Evolutionary conservation across 2,329 filamentous ascomycete genomes (phyloP).

Genomic region (Zarea fungicola): DNA sequence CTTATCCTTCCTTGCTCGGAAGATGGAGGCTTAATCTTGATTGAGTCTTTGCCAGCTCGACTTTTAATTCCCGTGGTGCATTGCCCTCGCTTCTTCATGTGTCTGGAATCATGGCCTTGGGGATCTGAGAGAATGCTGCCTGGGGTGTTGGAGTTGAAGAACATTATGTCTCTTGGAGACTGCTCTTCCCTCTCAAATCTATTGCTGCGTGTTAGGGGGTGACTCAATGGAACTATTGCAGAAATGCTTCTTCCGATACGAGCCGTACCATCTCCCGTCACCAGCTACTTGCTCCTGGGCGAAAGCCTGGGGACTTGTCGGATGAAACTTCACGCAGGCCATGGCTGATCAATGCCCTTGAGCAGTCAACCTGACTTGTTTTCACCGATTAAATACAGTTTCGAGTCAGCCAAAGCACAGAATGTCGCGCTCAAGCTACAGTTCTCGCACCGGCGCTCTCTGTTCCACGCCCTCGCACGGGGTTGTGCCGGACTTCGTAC

Average conservation of each 20-base stretch:
- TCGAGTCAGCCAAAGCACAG: constrained; percentile 85
- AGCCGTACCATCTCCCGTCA: constrained; percentile 21
- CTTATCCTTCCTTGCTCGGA: not conserved
- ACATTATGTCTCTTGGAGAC: constrained; percentile 57
- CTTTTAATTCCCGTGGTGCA: constrained; percentile 50
- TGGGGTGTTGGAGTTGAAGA: constrained; percentile 35
- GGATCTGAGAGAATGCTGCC: constrained; percentile 23
- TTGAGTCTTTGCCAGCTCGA: constrained; percentile 64
- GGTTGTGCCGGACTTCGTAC: constrained; percentile 69
- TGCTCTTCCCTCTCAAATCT: constrained; percentile 72
- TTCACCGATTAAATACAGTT: constrained; percentile 76
- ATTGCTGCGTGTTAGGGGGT: constrained; percentile 50
- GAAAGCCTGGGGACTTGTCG: constrained; percentile 64
- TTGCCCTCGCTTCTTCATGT: constrained; percentile 53
- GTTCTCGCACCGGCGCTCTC: constrained; percentile 82
- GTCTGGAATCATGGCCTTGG: constrained; percentile 40
- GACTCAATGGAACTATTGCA: constrained; percentile 1
- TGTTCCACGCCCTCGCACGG: constrained; percentile 47
- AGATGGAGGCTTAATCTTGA: not conserved
- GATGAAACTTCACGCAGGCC: constrained; percentile 48
- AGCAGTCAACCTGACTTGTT: constrained; percentile 14
- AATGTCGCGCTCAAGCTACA: constrained; percentile 90
- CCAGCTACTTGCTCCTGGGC: constrained; percentile 34
- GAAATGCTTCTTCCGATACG: not conserved
- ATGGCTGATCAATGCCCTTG: not conserved